Conservation (phyloP, 73 alveolate genomes). For the Paramecium primaurelia region DNA sequence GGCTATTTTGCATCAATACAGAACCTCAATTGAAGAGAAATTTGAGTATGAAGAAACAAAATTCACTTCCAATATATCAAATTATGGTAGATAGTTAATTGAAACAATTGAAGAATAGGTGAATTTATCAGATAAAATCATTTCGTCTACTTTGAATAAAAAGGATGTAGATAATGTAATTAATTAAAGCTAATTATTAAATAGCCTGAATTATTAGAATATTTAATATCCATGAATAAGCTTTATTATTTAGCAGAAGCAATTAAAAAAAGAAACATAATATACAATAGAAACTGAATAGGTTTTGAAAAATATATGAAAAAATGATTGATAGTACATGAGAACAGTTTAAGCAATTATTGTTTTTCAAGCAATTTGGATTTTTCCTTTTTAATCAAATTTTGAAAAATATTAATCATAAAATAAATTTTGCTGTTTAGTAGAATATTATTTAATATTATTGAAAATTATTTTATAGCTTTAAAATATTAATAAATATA, state of each 20-base stretch:
- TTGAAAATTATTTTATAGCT: too few relatives aligned
- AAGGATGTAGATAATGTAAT: neutral
- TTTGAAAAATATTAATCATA: too few relatives aligned
- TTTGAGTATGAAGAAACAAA: neutral
- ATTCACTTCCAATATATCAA: neutral
- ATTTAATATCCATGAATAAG: neutral
- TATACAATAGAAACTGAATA: slow-evolving; percentile 8
- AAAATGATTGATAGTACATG: neutral
- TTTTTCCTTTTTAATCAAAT: too few relatives aligned
- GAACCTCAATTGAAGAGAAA: neutral
- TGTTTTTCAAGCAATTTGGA: too few relatives aligned
- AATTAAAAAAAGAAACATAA: neutral
- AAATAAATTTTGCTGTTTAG: too few relatives aligned
- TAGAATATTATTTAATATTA: too few relatives aligned
- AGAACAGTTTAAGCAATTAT: too few relatives aligned
- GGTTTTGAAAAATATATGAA: neutral
- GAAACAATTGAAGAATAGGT: neutral
- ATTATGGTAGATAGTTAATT: neutral
- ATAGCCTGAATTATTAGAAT: neutral
- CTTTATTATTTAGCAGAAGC: neutral
- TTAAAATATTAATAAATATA: too few relatives aligned
- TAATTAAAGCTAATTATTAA: neutral
- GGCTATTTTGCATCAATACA: neutral
- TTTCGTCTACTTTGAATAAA: neutral
- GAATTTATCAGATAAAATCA: neutral